phyloP scores from a whole-genome alignment of 176 grass and related monocot genomes.

The Carex littledalei region DNA sequence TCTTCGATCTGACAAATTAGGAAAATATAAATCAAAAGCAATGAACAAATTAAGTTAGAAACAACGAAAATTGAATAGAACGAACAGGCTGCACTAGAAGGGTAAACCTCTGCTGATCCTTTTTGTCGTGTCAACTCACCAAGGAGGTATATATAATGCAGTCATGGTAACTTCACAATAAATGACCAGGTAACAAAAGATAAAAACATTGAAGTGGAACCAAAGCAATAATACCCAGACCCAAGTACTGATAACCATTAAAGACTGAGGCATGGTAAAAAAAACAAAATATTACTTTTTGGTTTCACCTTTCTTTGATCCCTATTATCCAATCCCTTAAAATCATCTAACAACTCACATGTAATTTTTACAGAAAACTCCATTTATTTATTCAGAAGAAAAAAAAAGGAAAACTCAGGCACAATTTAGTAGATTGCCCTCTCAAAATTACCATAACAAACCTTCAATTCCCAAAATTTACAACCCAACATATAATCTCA shows the following conservation, averaged over 20 bases:
- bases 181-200: not conserved
- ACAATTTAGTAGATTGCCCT: not conserved
- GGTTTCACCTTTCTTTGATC: not conserved
- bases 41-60: not conserved
- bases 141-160: not conserved
- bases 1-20: not conserved
- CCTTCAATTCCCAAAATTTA: not conserved
- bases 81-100: not conserved
- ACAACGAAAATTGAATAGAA: not conserved
- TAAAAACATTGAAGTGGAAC: not conserved
- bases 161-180: conserved; percentile 1
- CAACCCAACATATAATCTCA: not conserved
- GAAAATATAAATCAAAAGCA: not conserved
- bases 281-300: not conserved
- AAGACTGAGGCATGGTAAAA: not conserved
- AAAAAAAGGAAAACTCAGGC: not conserved
- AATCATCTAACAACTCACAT: not conserved
- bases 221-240: not conserved
- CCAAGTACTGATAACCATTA: not conserved
- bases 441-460: not conserved
- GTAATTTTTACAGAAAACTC: not conserved
- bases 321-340: not conserved
- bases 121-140: not conserved
- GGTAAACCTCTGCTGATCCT: not conserved
- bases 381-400: not conserved